Base-by-base conservation (phyloP, 495 filamentous ascomycete species). In the Aspergillus heteromorphus region DNA sequence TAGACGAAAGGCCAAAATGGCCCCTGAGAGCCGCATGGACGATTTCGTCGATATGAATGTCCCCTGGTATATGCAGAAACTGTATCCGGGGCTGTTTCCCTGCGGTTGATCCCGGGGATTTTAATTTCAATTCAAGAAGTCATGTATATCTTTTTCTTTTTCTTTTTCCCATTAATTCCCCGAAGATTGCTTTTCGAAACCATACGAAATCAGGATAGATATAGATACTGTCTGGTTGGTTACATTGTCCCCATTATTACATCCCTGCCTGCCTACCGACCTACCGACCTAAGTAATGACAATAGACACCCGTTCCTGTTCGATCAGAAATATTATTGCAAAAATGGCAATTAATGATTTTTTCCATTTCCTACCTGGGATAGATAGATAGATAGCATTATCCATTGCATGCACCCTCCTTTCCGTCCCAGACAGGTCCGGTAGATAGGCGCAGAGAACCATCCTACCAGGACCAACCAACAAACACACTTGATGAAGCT, bases 1-100 rank as follows among this genome's bases (percentile, higher is more conserved):
- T 55, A 82, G 68, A 56, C 78, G 83, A 49, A 91, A 88, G 57
- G 54, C 60, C 50, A 73, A 59, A 42, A 70, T 73, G 73, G 63
- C 54, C 6, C 34, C 60, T 11, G 62, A 61, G 29, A 56, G 50
- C 30, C 48, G 34, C 16, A 23, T 48, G 10, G 48, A 56, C 16
- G 59, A 54, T 47, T 60, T 27, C 51, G 59, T 55, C 40, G 59
- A 51, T 10, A 40, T 48, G 38, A 40, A 45, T 41, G 52, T 61
- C 52, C 36, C 45, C 45, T 54, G 47, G 43, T 47, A 45, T 10
- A 63, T 62, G 50, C 57, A 61, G 19, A 40, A 20, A 11, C 61
- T 63, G 63, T 61, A 57, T 51, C 53, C 58, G n/a, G 47, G 42
- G 38, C 40, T 59, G 36, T 60, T 57, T 59, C 57, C 53, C 16